Evolutionary conservation across 495 filamentous ascomycete species (phyloP).

Genomic region (Tuber magnatum): DNA sequence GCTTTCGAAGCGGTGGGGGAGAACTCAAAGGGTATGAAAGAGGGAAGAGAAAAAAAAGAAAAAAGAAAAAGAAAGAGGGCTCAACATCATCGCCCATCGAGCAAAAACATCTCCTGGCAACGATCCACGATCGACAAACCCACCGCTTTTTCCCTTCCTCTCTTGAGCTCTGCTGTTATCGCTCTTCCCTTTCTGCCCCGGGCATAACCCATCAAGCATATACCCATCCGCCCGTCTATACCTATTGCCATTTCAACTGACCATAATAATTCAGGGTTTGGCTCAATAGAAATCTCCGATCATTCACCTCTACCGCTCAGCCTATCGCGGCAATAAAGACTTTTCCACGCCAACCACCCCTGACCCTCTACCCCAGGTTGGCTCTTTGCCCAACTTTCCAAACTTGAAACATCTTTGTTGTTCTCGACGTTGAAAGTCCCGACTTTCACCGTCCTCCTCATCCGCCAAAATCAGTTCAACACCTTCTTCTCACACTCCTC

Average conservation of each 20-base stretch:
- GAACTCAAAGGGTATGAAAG: neutral
- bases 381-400: conserved; percentile 6
- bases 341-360: conserved; percentile 22
- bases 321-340: neutral
- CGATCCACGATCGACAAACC: conserved; percentile 28
- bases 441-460: conserved; percentile 32
- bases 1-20: conserved; percentile 30
- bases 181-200: neutral
- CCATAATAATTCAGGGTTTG: neutral
- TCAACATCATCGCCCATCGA: conserved; percentile 37
- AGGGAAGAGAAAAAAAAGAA: neutral
- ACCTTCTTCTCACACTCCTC: conserved; percentile 36
- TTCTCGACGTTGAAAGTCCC: conserved; percentile 39
- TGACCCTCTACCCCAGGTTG: neutral
- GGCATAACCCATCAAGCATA: neutral
- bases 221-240: neutral
- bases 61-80: conserved; percentile 16
- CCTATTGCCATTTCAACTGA: conserved; percentile 23
- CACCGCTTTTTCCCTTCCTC: neutral
- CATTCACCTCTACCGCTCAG: neutral
- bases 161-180: neutral
- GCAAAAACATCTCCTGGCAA: conserved; percentile 36
- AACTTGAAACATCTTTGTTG: conserved; percentile 11
- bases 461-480: conserved; percentile 40
- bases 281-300: neutral